These are phyloP conservation scores for Dorcoceras hygrometricum DNA, from an alignment of 257 asterid species.

Conservation along the genomic window DNA sequence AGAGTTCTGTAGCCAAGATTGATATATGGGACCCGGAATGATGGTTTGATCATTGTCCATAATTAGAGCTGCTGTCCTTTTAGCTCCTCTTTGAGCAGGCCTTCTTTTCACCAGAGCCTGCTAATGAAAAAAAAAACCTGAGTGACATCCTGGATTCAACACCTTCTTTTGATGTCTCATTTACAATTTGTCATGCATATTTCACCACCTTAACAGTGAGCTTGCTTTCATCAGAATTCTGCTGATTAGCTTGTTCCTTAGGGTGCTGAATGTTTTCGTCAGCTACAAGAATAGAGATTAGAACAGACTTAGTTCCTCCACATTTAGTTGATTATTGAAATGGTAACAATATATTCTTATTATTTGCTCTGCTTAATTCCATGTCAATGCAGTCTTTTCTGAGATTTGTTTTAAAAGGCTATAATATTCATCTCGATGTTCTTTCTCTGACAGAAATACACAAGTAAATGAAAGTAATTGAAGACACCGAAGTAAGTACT, in stretches of 20 bases:
- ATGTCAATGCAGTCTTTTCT: neutral
- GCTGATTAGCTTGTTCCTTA: constrained; percentile 46
- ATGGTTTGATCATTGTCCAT: constrained; percentile 69
- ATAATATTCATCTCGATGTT: constrained; percentile 5
- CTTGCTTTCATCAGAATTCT: constrained; percentile 36
- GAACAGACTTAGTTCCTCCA: constrained; percentile 2
- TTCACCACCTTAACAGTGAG: constrained; percentile 50
- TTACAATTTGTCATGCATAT: constrained; percentile 10
- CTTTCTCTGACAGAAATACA: neutral
- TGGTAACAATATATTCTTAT: constrained; percentile 3
- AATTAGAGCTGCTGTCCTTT: constrained; percentile 35
- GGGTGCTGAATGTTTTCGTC: constrained; percentile 51
- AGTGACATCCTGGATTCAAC: constrained; percentile 20
- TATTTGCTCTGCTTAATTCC: neutral
- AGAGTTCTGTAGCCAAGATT: constrained; percentile 71
- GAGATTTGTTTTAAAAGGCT: neutral
- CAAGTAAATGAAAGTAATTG: no score
- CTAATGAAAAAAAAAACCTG: constrained; percentile 24
- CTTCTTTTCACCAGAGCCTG: constrained; percentile 40
- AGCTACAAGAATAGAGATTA: constrained; percentile 44
- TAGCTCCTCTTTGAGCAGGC: constrained; percentile 45
- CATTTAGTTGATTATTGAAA: constrained; percentile 20
- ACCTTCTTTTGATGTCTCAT: constrained; percentile 7
- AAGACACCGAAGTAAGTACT: no score
- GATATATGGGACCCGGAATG: constrained; percentile 73